Evolutionary conservation across 345 rosid species (phyloP).

Genomic region (Psidium friedrichsthalianum): DNA sequence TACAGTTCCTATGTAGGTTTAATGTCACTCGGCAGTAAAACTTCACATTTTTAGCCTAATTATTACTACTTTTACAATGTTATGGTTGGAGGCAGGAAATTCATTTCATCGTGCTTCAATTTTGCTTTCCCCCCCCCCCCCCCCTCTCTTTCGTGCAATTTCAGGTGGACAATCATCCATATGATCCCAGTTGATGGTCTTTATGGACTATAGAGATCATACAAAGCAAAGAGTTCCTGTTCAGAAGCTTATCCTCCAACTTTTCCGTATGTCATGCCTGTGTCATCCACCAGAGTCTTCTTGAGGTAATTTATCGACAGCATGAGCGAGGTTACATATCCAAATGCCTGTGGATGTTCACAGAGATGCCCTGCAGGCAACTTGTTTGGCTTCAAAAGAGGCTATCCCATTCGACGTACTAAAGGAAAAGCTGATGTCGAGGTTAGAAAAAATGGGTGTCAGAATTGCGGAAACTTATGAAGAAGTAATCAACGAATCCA

Average conservation of each 20-base stretch:
- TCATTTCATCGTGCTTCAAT: neutral
- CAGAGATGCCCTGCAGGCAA: conserved; percentile 49
- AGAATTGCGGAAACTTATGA: conserved; percentile 55
- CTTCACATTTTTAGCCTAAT: neutral
- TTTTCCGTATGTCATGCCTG: conserved; percentile 83
- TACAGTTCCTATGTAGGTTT: neutral
- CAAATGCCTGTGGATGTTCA: neutral
- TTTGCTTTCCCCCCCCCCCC: neutral
- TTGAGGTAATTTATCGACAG: conserved; percentile 39
- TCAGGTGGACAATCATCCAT: conserved; percentile 91
- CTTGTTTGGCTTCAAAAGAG: conserved; percentile 91
- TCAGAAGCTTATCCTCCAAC: conserved; percentile 70
- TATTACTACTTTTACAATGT: neutral
- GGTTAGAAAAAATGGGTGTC: conserved; percentile 71
- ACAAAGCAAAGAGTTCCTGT: conserved; percentile 34
- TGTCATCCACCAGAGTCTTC: conserved; percentile 77
- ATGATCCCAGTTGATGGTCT: conserved; percentile 91
- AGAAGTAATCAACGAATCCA: conserved; percentile 41
- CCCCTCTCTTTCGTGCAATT: neutral
- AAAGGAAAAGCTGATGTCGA: conserved; percentile 62
- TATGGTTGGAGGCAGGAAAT: neutral
- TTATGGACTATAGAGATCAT: conserved; percentile 93
- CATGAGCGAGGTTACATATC: neutral
- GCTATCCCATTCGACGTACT: conserved; percentile 77
- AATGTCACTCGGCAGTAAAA: neutral